Evolutionary conservation across 192 early-diverging fungal species (phyloP).

Genomic region (Backusella westeae): DNA sequence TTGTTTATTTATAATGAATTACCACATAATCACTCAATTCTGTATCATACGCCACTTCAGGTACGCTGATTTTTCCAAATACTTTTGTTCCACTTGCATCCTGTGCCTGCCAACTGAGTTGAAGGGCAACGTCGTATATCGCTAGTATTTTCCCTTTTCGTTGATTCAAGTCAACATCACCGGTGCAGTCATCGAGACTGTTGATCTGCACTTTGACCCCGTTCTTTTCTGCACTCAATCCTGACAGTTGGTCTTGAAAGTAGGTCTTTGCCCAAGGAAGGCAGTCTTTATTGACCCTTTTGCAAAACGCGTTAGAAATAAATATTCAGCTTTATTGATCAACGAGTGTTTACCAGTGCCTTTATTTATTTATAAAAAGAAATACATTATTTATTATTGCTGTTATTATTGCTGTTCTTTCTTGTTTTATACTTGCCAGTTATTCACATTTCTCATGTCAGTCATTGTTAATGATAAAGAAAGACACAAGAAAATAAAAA

Average conservation of each 20-base stretch:
- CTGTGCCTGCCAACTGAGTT: conserved; percentile 66
- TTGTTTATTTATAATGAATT: conserved; percentile 12
- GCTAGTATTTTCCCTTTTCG: conserved; percentile 93
- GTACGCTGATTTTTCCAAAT: conserved; percentile 78
- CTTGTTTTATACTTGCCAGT: conserved; percentile 38
- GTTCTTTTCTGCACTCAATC: conserved; percentile 50
- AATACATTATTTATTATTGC: neutral
- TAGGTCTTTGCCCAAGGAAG: conserved; percentile 86
- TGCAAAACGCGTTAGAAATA: neutral
- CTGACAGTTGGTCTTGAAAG: conserved; percentile 64
- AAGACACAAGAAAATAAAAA: neutral
- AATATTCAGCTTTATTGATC: neutral
- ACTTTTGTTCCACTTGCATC: conserved; percentile 50
- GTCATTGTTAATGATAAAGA: conserved; percentile 42
- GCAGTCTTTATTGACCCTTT: conserved; percentile 94
- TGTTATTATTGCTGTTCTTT: neutral
- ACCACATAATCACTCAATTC: conserved; percentile 78
- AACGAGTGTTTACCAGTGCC: conserved; percentile 37
- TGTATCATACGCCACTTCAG: conserved; percentile 91
- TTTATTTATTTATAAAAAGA: conserved; percentile 11
- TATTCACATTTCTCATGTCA: conserved; percentile 71
- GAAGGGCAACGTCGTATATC: conserved; percentile 84
- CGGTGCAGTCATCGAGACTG: conserved; percentile 62
- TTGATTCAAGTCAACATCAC: conserved; percentile 92
- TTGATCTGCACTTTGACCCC: conserved; percentile 54